A percentile compares a stretch with the other conserved stretches of the same genome.
These are phyloP conservation scores for Leishmania braziliensis DNA, from an alignment of 208 protist species.

Conservation along the genomic window DNA sequence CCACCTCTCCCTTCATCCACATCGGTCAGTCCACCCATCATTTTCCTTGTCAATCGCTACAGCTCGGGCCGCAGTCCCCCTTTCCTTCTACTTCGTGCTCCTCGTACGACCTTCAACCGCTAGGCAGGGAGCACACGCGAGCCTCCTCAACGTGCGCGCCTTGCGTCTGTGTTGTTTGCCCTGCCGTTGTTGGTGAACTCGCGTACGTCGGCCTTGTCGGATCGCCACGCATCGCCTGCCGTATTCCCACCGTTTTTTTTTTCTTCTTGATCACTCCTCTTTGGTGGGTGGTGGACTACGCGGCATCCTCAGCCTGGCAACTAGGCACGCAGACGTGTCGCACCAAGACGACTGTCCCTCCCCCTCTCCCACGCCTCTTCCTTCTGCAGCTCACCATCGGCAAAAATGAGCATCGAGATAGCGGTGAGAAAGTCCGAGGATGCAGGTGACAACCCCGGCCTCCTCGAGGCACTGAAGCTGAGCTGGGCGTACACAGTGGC, in stretches of 20 bases:
- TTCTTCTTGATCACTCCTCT: no score
- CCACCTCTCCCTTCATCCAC: not conserved
- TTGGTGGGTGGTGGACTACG: no score
- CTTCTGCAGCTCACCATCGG: not conserved
- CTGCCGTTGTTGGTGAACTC: not conserved
- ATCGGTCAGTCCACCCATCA: not conserved
- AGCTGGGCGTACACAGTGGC: constrained; percentile 52
- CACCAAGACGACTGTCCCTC: no score
- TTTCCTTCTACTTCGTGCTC: not conserved
- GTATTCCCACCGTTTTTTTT: not conserved
- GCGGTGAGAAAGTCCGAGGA: not conserved
- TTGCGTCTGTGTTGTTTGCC: not conserved
- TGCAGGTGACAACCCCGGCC: not conserved
- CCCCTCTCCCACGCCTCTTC: not conserved
- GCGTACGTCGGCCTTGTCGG: not conserved
- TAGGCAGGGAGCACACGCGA: no score
- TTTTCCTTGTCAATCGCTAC: not conserved
- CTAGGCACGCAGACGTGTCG: no score
- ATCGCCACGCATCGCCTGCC: not conserved
- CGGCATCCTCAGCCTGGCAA: no score
- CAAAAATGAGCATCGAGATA: not conserved
- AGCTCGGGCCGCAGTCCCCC: not conserved
- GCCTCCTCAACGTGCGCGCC: no score
- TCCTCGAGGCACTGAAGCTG: constrained; percentile 34
- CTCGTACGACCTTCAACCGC: not conserved